phyloP scores from a whole-genome alignment of 2,329 filamentous ascomycete genomes.

The Venturia carpophila region DNA sequence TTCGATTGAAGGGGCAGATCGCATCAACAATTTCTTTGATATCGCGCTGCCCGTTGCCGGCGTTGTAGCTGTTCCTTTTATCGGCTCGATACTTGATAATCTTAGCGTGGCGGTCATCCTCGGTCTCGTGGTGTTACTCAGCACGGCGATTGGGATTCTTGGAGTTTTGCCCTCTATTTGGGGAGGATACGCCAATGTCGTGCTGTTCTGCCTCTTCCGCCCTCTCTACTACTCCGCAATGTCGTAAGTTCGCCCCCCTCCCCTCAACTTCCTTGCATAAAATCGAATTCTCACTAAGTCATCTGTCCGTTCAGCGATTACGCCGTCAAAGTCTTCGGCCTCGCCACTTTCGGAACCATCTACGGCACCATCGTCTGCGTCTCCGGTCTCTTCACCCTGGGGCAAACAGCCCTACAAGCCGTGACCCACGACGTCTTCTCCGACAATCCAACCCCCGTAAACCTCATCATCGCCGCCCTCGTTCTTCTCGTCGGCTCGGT shows the following conservation, averaged over 20 bases:
- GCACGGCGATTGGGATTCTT: conserved; percentile 65
- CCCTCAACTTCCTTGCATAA: not conserved
- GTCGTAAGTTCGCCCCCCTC: conserved; percentile 37
- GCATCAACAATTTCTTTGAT: conserved; percentile 77
- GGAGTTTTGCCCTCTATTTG: conserved; percentile 62
- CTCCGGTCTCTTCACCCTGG: conserved; percentile 73
- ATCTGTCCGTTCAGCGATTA: conserved; percentile 51
- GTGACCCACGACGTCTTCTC: conserved; percentile 64
- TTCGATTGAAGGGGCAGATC: conserved; percentile 51
- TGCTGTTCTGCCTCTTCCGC: conserved; percentile 72
- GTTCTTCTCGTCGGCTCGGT: conserved; percentile 56
- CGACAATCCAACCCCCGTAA: conserved; percentile 68
- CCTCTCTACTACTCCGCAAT: conserved; percentile 88
- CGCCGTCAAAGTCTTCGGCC: conserved; percentile 82
- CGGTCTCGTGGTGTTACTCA: conserved; percentile 56
- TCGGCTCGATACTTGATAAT: conserved; percentile 69
- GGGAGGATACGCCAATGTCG: conserved; percentile 66
- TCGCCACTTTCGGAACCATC: conserved; percentile 80
- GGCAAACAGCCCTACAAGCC: conserved; percentile 68
- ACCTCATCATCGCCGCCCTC: conserved; percentile 54
- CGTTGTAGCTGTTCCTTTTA: conserved; percentile 72
- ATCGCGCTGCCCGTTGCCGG: conserved; percentile 74
- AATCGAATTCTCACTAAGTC: not conserved
- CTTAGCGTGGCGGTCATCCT: conserved; percentile 65
- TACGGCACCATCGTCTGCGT: conserved; percentile 83